A percentile compares a stretch with the other conserved stretches of the same genome.
These are phyloP conservation scores for Pestalotiopsis sp. DNA, from an alignment of 2,329 filamentous ascomycete genomes.

Conservation along the genomic window DNA sequence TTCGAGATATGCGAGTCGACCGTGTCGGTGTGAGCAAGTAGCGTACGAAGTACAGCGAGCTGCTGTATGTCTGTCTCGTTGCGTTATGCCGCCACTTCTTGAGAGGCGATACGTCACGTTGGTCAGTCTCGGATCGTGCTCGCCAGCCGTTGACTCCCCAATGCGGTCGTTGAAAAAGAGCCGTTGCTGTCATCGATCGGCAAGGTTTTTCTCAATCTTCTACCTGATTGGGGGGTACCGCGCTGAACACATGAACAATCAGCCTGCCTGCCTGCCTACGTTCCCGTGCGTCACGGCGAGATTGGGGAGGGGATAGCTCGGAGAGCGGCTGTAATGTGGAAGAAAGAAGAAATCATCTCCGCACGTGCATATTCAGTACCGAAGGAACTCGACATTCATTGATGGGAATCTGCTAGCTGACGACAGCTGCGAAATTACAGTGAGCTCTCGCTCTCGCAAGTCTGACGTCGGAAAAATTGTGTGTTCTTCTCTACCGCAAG, in stretches of 20 bases:
- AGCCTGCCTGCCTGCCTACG: not conserved
- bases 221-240: not conserved
- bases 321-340: slow-evolving; percentile 5
- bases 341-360: slow-evolving; percentile 10
- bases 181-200: not conserved
- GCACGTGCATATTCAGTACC: slow-evolving; percentile 6
- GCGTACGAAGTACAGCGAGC: not conserved
- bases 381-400: not conserved
- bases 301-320: not conserved
- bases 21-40: not conserved
- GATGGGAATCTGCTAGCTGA: slow-evolving; percentile 10
- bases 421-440: slow-evolving; percentile 4
- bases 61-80: not conserved
- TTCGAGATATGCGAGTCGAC: not conserved
- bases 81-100: not conserved
- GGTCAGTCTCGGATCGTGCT: not conserved
- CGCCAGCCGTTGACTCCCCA: not conserved
- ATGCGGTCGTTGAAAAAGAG: not conserved
- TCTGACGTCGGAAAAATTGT: slow-evolving; percentile 3
- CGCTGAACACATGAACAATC: not conserved
- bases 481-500: not conserved
- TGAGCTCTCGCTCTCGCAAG: not conserved
- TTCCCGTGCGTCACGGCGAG: not conserved
- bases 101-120: not conserved
- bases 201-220: not conserved